Percentiles rank a stretch among this genome's conserved stretches.
Conservation (phyloP, 139 green algal genomes). For the Parachlorella kessleri region DNA sequence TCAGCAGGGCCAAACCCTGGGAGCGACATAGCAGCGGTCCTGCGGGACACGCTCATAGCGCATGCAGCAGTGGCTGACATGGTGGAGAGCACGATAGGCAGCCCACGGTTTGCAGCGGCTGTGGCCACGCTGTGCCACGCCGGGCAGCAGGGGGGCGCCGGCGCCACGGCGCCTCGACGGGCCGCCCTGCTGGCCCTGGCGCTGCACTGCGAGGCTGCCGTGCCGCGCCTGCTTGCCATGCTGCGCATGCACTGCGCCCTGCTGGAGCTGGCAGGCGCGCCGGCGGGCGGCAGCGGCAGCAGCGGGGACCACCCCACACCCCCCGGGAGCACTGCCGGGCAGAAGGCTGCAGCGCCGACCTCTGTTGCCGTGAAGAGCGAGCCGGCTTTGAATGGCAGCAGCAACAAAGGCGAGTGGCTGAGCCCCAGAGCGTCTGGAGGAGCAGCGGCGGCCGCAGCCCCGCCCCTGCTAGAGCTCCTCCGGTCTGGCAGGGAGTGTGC, state of each 20-base stretch:
- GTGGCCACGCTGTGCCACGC: neutral
- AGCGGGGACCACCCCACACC: neutral
- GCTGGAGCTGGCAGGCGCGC: neutral
- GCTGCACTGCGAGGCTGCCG: neutral
- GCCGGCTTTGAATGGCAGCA: neutral
- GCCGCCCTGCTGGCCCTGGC: slow-evolving; percentile 9
- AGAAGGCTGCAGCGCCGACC: neutral
- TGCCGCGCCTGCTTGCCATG: slow-evolving; percentile 33
- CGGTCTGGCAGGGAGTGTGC: neutral
- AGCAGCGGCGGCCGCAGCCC: no score
- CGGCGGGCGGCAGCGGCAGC: neutral
- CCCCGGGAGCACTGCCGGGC: no score
- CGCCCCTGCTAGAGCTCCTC: slow-evolving; percentile 7
- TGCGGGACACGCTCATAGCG: slow-evolving; percentile 4
- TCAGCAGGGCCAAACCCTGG: no score
- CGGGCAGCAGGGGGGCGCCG: neutral
- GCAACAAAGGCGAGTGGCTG: neutral
- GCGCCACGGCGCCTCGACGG: neutral
- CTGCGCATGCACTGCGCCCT: slow-evolving; percentile 31
- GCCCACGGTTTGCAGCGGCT: neutral
- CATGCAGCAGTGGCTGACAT: slow-evolving; percentile 7
- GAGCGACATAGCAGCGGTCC: no score
- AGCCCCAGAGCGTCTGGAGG: neutral
- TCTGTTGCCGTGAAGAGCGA: neutral
- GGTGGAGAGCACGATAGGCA: neutral